A percentile compares a stretch with the other conserved stretches of the same genome.
Evolutionary conservation across 441 rosid genomes (phyloP).

Genomic region (Gossypium laxum): DNA sequence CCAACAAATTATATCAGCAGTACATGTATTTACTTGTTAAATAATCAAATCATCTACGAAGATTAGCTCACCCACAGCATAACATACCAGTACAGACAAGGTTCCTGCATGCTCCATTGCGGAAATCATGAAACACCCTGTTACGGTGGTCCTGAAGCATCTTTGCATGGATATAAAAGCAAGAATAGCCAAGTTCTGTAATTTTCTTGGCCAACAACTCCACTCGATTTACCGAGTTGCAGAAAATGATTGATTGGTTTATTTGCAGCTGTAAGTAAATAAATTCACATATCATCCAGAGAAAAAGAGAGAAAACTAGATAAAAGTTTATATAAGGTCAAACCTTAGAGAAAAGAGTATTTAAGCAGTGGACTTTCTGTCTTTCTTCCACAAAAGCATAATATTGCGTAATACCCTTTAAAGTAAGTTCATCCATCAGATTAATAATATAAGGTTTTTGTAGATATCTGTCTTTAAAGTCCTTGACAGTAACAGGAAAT

Average conservation of each 20-base stretch:
- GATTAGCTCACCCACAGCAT: neutral
- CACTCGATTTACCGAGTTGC: conserved; percentile 98
- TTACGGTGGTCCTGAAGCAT: conserved; percentile 99
- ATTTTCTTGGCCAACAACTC: conserved; percentile 95
- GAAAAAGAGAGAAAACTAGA: neutral
- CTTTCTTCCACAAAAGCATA: conserved; percentile 98
- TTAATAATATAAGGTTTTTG: conserved; percentile 76
- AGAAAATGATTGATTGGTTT: conserved; percentile 93
- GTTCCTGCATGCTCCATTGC: conserved; percentile 98
- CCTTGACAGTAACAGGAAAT: conserved; percentile 95
- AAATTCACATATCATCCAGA: conserved; percentile 11
- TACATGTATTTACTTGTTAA: neutral
- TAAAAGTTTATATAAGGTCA: conserved; percentile 13
- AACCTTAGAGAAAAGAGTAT: conserved; percentile 95
- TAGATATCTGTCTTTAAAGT: conserved; percentile 79
- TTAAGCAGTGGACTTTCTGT: conserved; percentile 95
- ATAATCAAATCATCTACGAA: too few species aligned
- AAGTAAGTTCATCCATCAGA: conserved; percentile 96
- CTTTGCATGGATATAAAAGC: conserved; percentile 95
- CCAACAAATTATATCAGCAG: neutral
- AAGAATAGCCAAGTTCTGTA: conserved; percentile 95
- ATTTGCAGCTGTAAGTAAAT: conserved; percentile 72
- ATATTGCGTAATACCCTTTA: conserved; percentile 86
- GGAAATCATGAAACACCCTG: conserved; percentile 95
- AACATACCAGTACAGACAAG: conserved; percentile 93